Evolutionary conservation across 768 basidiomycete genomes (phyloP).

Genomic region (Harrya chromipes): DNA sequence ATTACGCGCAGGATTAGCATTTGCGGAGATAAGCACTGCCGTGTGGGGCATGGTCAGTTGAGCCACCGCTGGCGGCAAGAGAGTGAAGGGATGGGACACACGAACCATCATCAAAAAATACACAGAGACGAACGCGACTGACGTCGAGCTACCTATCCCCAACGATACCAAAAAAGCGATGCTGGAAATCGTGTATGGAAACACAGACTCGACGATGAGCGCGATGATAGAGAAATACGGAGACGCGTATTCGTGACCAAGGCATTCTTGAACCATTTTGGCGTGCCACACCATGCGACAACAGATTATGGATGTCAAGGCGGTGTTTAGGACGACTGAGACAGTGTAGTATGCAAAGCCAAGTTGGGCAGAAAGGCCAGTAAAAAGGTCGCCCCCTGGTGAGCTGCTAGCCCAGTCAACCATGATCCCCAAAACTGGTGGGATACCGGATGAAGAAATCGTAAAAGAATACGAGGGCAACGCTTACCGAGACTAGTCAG

Average conservation of each 20-base stretch:
- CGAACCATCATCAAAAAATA: constrained; percentile 8
- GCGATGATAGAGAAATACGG: constrained; percentile 2
- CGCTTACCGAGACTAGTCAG: constrained; percentile 9
- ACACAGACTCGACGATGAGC: constrained; percentile 12
- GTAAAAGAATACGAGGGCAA: not conserved
- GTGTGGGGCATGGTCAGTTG: not conserved
- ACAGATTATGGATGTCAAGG: constrained; percentile 8
- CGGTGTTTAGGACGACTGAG: not conserved
- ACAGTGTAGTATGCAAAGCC: constrained; percentile 2
- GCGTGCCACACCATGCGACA: constrained; percentile 1
- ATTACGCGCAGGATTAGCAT: constrained; percentile 10
- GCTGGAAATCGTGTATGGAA: constrained; percentile 11
- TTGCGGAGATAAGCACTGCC: constrained; percentile 10
- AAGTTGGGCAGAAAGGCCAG: not conserved
- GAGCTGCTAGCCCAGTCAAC: not conserved
- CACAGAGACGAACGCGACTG: not conserved
- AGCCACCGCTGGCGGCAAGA: not conserved
- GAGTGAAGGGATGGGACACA: not conserved
- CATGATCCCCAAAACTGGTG: constrained; percentile 2
- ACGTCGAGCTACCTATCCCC: not conserved
- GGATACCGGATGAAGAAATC: not conserved
- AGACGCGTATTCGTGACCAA: constrained; percentile 2
- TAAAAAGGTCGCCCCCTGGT: not conserved
- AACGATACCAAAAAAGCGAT: constrained; percentile 4
- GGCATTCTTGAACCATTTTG: not conserved